Conservation (phyloP, 257 asterid genomes). For the Penstemon eatonii region DNA sequence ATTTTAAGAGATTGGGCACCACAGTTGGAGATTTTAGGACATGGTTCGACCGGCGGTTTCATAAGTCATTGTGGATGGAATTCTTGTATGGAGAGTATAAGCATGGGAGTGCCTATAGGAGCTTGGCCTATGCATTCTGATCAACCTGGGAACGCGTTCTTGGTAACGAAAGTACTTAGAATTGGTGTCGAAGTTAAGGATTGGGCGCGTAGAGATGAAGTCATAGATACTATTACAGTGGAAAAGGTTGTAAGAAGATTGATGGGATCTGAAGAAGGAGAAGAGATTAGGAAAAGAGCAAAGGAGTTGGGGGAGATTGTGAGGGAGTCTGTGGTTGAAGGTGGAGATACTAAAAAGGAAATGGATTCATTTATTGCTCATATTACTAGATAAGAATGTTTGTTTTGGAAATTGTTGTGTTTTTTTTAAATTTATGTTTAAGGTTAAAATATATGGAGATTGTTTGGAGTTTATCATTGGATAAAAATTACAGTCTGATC, state of each 20-base stretch:
- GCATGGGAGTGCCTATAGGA: too few relatives aligned
- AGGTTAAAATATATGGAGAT: too few relatives aligned
- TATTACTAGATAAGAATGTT: slow-evolving; percentile 31
- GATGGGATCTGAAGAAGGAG: slow-evolving; percentile 55
- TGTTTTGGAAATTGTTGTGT: too few relatives aligned
- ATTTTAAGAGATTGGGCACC: too few relatives aligned
- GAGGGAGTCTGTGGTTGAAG: slow-evolving; percentile 29
- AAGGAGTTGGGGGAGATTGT: slow-evolving; percentile 37
- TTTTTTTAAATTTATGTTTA: too few relatives aligned
- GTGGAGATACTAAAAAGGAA: slow-evolving; percentile 33
- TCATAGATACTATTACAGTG: slow-evolving; percentile 28
- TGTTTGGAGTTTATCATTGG: too few relatives aligned
- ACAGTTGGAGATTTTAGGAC: too few relatives aligned
- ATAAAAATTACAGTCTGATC: too few relatives aligned
- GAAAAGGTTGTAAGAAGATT: slow-evolving; percentile 41
- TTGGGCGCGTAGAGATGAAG: slow-evolving; percentile 34
- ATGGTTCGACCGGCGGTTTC: too few relatives aligned
- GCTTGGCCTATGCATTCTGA: too few relatives aligned
- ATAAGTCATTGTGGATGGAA: too few relatives aligned
- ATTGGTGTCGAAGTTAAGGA: slow-evolving; percentile 33
- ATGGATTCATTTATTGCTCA: slow-evolving; percentile 44
- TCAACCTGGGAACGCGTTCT: slow-evolving; percentile 44
- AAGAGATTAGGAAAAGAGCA: slow-evolving; percentile 42
- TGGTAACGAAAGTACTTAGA: slow-evolving; percentile 36
- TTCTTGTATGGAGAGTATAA: too few relatives aligned